Evolutionary conservation across 306 rosid genomes (phyloP).

Genomic region (Sesbania bispinosa): DNA sequence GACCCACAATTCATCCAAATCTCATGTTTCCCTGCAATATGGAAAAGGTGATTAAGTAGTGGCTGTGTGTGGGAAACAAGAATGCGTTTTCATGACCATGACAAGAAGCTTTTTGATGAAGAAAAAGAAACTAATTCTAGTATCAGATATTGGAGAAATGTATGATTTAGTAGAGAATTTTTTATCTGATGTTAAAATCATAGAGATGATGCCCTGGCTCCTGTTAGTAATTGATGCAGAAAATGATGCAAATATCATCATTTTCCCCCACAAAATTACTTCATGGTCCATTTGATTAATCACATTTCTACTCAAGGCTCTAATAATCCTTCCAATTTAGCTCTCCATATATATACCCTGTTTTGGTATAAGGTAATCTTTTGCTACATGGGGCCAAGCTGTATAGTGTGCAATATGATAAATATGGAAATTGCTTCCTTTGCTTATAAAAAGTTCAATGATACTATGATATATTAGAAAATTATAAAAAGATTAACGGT

Average conservation of each 20-base stretch:
- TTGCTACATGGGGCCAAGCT: too few species aligned
- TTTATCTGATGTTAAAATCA: too few species aligned
- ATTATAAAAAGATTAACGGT: background rate
- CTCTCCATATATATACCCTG: too few species aligned
- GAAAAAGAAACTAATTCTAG: background rate
- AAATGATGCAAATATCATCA: background rate
- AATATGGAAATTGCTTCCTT: background rate
- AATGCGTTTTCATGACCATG: background rate
- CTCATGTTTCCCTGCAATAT: constrained; percentile 17
- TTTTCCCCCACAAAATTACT: too few species aligned
- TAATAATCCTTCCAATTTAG: too few species aligned
- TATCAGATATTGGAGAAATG: background rate
- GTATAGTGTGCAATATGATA: background rate
- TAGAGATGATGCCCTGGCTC: too few species aligned
- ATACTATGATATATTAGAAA: background rate
- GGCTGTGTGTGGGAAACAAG: too few species aligned
- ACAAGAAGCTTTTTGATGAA: background rate
- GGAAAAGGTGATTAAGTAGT: too few species aligned
- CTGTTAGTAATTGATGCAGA: background rate
- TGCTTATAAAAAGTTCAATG: background rate
- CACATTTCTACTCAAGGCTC: too few species aligned
- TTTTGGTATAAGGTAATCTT: too few species aligned
- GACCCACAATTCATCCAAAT: background rate
- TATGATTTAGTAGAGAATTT: too few species aligned
- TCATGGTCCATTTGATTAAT: too few species aligned